A percentile compares a stretch with the other conserved stretches of the same genome.
phyloP scores from a whole-genome alignment of 1,284 basidiomycete species.

The Ustilago cynodontis region DNA sequence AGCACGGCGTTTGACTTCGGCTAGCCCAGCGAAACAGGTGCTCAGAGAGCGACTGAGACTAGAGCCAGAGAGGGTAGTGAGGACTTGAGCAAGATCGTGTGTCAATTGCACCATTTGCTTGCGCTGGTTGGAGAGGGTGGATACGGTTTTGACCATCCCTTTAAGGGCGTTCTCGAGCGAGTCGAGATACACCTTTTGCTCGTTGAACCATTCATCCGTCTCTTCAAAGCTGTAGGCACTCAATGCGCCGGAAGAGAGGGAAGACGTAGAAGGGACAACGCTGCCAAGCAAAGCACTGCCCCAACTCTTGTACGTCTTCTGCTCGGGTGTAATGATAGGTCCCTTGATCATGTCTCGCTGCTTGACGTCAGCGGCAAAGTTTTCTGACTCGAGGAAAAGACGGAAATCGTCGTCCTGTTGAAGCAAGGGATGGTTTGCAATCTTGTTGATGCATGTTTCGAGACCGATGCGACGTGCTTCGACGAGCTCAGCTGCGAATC shows the following conservation, averaged over 20 bases:
- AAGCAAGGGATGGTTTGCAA: slow-evolving; percentile 70
- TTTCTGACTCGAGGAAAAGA: slow-evolving; percentile 71
- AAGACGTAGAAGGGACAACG: slow-evolving; percentile 53
- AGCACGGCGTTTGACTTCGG: slow-evolving; percentile 64
- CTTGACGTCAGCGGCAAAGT: slow-evolving; percentile 73
- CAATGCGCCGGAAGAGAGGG: slow-evolving; percentile 42
- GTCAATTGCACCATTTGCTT: slow-evolving; percentile 71
- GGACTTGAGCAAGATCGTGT: slow-evolving; percentile 64
- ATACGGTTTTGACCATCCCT: slow-evolving; percentile 85
- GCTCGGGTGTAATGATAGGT: slow-evolving; percentile 66
- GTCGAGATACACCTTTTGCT: slow-evolving; percentile 86
- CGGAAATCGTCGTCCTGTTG: slow-evolving; percentile 71
- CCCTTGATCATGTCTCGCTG: slow-evolving; percentile 74
- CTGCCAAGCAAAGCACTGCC: slow-evolving; percentile 30
- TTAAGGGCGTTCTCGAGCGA: slow-evolving; percentile 89
- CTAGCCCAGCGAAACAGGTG: slow-evolving; percentile 69
- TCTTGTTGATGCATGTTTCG: slow-evolving; percentile 71
- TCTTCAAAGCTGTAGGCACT: slow-evolving; percentile 87
- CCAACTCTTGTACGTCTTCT: slow-evolving; percentile 65
- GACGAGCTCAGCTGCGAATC: slow-evolving; percentile 71
- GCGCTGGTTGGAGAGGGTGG: slow-evolving; percentile 83
- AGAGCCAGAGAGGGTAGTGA: slow-evolving; percentile 67
- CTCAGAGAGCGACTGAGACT: slow-evolving; percentile 68
- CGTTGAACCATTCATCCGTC: slow-evolving; percentile 97
- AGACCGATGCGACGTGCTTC: slow-evolving; percentile 70